These are phyloP conservation scores for Falciphora oryzae DNA, from an alignment of 2,329 filamentous ascomycete species.

Conservation along the genomic window DNA sequence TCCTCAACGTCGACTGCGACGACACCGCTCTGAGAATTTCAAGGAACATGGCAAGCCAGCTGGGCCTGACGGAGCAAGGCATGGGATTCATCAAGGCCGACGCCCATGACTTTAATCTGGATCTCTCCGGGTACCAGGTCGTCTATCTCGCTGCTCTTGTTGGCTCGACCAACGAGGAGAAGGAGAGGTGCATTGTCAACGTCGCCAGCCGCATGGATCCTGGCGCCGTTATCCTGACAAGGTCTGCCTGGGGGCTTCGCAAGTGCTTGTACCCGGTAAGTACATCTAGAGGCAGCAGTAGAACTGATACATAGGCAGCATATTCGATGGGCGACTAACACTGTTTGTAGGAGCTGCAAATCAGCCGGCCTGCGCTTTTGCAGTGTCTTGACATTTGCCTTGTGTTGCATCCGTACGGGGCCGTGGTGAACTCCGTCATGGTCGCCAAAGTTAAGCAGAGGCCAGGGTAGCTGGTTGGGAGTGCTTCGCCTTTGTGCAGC, in stretches of 20 bases:
- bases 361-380: slow-evolving; percentile 22
- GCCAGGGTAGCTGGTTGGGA: no score
- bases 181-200: slow-evolving; percentile 31
- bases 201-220: slow-evolving; percentile 32
- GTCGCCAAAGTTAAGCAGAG: slow-evolving; percentile 23
- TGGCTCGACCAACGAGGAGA: slow-evolving; percentile 33
- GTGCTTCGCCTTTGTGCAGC: no score
- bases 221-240: slow-evolving; percentile 38
- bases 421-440: slow-evolving; percentile 45
- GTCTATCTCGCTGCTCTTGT: slow-evolving; percentile 46
- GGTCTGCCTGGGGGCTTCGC: slow-evolving; percentile 39
- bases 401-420: slow-evolving; percentile 41
- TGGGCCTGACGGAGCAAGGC: neutral
- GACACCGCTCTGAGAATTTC: neutral
- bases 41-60: neutral
- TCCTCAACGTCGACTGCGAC: slow-evolving; percentile 7
- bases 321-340: no score
- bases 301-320: slow-evolving; percentile 17
- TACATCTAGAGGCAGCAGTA: slow-evolving; percentile 18
- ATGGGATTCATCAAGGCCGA: slow-evolving; percentile 24
- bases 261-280: slow-evolving; percentile 42
- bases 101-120: slow-evolving; percentile 7
- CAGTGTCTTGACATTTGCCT: slow-evolving; percentile 32
- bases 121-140: slow-evolving; percentile 34
- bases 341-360: neutral